These are phyloP conservation scores for Solanum tarijense DNA, from an alignment of 257 asterid genomes.

Conservation along the genomic window DNA sequence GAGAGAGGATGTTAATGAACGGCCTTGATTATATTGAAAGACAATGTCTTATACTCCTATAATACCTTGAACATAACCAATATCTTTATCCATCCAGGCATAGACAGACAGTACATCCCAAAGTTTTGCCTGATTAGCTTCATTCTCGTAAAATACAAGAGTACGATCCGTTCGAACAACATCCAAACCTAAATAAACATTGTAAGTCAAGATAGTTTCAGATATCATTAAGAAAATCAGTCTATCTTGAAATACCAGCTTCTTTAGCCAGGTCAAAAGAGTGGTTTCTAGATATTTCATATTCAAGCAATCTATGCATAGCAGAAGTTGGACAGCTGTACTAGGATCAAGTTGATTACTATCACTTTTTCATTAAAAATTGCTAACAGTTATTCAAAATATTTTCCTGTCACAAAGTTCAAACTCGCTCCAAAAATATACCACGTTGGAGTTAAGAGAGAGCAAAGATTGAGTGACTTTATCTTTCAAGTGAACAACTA, in stretches of 20 bases:
- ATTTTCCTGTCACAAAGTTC: not conserved
- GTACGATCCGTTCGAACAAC: conserved; percentile 89
- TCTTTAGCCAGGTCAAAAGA: not conserved
- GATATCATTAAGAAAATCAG: not conserved
- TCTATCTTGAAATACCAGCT: not conserved
- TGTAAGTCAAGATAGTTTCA: not conserved
- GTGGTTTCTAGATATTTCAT: not conserved
- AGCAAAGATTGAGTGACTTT: not conserved
- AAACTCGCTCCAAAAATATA: not conserved
- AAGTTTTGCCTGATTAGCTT: conserved; percentile 71
- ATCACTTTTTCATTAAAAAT: not conserved
- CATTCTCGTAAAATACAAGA: conserved; percentile 63
- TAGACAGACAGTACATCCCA: conserved; percentile 84
- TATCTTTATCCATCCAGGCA: conserved; percentile 91
- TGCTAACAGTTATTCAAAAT: not conserved
- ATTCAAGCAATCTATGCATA: not conserved
- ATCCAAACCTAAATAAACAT: conserved; percentile 62
- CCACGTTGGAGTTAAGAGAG: not conserved
- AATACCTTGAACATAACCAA: conserved; percentile 97
- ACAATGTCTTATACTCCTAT: conserved; percentile 1
- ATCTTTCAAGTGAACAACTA: not conserved
- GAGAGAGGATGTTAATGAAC: conserved; percentile 9
- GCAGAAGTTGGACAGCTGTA: not conserved
- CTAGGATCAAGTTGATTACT: not conserved
- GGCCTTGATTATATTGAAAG: conserved; percentile 7